Base-by-base conservation (phyloP, 805 yeast species). In the Wickerhamiella siamensis region DNA sequence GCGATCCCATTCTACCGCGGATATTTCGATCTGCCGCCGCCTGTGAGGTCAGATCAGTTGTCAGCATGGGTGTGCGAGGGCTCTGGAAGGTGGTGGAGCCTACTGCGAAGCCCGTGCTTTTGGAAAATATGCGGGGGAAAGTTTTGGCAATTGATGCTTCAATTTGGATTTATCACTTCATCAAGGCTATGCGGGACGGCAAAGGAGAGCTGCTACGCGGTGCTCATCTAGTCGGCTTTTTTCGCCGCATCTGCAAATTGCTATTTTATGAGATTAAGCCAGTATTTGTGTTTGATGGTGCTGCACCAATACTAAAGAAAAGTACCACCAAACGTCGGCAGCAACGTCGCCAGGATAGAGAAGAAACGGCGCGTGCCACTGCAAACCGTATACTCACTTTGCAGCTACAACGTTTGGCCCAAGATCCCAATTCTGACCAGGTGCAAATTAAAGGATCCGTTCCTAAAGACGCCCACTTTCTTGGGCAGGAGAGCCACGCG, bases 81-180 rank as follows among this genome's bases (percentile, higher is more conserved):
- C 71, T 91, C 38, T 91, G 99, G 99, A 84, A 78, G 39, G 76
- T 91, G 9, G 67, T 88, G 2, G 93, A 84, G 4, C 93, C 95
- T 0, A 74, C 88, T 0, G 91, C 97, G 0, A 68, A 81, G 39
- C 95, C 99, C 0, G 94, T 91, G 2, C 70, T 88, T 41, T 68
- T 91, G 22, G 97, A 88, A 57, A 77, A 93, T 0, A 67, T 91
- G 29, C 72, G 81, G 18, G 76, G 86, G 44, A 80, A 79, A 56
- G 67, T 71, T 41, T 65, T 91, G 52, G 98, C 98, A 0, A 88
- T 91, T 5, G 99, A 91, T 66, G 99, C 98, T 1, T 88, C 97
- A 2, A 91, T 91, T 48, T 91, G 99, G 99, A 81, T 91, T 42
- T 91, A 91, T 57, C 99, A 91, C 59, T 91, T 91, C 55, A 65